phyloP scores from a whole-genome alignment of 75 land plant genomes.

The Picea sitchensis region DNA sequence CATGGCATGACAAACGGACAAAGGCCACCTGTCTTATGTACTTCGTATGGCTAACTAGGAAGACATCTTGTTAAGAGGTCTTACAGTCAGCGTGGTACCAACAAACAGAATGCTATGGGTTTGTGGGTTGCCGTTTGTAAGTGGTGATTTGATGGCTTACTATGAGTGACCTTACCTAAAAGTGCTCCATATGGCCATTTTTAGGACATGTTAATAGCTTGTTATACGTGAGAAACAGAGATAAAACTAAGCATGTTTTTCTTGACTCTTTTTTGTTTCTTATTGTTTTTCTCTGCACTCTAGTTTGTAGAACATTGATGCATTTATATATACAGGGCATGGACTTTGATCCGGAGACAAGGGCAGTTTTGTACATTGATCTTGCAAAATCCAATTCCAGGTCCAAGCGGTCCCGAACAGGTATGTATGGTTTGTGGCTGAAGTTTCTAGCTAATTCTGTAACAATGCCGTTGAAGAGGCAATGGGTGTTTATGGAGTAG shows the following conservation, averaged over 20 bases:
- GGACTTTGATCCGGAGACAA: conserved; percentile 83
- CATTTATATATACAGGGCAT: conserved; percentile 44
- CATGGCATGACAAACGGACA: neutral
- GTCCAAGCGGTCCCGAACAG: conserved; percentile 75
- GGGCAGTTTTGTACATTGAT: conserved; percentile 67
- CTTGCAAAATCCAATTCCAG: conserved; percentile 88
- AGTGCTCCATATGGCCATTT: neutral
- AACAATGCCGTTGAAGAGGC: neutral
- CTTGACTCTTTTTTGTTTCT: neutral
- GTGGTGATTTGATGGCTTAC: neutral
- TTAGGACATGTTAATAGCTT: neutral
- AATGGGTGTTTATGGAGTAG: neutral
- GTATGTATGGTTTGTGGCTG: conserved; percentile 16
- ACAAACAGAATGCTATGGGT: neutral
- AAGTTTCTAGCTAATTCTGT: neutral
- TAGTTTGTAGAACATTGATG: neutral
- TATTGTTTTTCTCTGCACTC: neutral
- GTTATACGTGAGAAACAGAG: neutral
- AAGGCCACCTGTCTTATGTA: neutral
- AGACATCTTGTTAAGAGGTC: neutral
- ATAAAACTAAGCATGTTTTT: neutral
- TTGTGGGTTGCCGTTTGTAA: neutral
- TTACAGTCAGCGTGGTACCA: neutral
- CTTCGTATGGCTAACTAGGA: neutral
- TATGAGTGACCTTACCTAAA: neutral